phyloP scores from a whole-genome alignment of 1,284 basidiomycete species.

The Ustilago curta region DNA sequence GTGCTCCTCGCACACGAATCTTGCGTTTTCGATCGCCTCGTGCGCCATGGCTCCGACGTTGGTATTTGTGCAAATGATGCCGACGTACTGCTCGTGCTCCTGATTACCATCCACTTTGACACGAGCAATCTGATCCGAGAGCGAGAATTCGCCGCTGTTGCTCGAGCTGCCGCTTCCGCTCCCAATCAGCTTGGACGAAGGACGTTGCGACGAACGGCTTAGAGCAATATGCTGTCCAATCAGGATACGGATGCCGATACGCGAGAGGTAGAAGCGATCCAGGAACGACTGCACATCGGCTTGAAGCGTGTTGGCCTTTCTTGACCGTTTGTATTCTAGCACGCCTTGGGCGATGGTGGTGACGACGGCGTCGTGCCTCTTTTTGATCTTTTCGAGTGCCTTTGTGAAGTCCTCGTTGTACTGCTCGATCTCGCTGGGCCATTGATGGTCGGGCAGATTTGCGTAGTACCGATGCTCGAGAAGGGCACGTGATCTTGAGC shows the following conservation, averaged over 20 bases:
- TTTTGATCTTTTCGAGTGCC: slow-evolving; percentile 88
- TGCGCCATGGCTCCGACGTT: slow-evolving; percentile 72
- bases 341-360: slow-evolving; percentile 89
- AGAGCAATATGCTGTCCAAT: slow-evolving; percentile 69
- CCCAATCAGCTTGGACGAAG: slow-evolving; percentile 37
- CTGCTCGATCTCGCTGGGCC: slow-evolving; percentile 92
- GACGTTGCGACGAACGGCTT: slow-evolving; percentile 53
- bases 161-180: slow-evolving; percentile 24
- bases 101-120: slow-evolving; percentile 49
- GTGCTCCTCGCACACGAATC: slow-evolving; percentile 98
- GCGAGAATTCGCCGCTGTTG: slow-evolving; percentile 33
- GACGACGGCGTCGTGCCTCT: slow-evolving; percentile 94
- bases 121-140: slow-evolving; percentile 36
- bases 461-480: slow-evolving; percentile 79
- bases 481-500: slow-evolving; percentile 43
- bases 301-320: slow-evolving; percentile 74
- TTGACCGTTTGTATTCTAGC: slow-evolving; percentile 75
- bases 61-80: slow-evolving; percentile 96
- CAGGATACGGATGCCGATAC: slow-evolving; percentile 76
- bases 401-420: slow-evolving; percentile 94
- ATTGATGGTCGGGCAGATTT: slow-evolving; percentile 75
- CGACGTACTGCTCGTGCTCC: slow-evolving; percentile 81
- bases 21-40: slow-evolving; percentile 98
- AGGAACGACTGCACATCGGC: slow-evolving; percentile 94
- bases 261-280: slow-evolving; percentile 95